Conservation (phyloP, 2,329 filamentous ascomycete species). For the Aspergillus terreus region DNA sequence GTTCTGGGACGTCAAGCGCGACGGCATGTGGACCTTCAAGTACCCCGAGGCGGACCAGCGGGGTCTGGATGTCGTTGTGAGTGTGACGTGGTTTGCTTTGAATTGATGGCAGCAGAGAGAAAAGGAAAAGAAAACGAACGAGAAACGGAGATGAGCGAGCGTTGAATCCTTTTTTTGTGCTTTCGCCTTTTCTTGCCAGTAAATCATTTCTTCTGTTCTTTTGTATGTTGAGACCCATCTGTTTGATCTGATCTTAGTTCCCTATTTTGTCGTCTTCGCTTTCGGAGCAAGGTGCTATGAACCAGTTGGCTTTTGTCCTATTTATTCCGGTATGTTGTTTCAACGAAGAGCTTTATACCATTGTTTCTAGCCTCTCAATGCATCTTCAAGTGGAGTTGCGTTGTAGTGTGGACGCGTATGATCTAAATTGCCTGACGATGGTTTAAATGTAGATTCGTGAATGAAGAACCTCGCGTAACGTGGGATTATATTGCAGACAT, state of each 20-base stretch:
- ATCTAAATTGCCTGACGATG: no score
- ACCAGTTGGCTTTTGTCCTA: background rate
- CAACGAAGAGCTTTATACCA: background rate
- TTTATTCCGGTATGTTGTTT: background rate
- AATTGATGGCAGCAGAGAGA: slow-evolving; percentile 14
- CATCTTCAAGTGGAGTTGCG: background rate
- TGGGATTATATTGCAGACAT: background rate
- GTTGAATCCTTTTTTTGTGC: background rate
- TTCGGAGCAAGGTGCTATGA: slow-evolving; percentile 1
- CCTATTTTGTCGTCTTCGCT: background rate
- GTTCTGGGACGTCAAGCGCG: slow-evolving; percentile 51
- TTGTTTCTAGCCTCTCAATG: background rate
- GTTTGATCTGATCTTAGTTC: background rate
- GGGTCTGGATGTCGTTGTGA: slow-evolving; percentile 48
- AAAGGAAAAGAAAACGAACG: slow-evolving; percentile 6
- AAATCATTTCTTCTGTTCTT: background rate
- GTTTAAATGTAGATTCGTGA: no score
- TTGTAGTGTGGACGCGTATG: background rate
- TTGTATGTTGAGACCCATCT: background rate
- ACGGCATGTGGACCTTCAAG: slow-evolving; percentile 53
- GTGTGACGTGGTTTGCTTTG: slow-evolving; percentile 46
- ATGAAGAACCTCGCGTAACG: no score
- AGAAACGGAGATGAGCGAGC: background rate
- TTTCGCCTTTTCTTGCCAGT: background rate
- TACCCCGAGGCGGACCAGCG: slow-evolving; percentile 45